Evolutionary conservation across 177 flowering plant species (phyloP).

Genomic region (Vitis hybrid): DNA sequence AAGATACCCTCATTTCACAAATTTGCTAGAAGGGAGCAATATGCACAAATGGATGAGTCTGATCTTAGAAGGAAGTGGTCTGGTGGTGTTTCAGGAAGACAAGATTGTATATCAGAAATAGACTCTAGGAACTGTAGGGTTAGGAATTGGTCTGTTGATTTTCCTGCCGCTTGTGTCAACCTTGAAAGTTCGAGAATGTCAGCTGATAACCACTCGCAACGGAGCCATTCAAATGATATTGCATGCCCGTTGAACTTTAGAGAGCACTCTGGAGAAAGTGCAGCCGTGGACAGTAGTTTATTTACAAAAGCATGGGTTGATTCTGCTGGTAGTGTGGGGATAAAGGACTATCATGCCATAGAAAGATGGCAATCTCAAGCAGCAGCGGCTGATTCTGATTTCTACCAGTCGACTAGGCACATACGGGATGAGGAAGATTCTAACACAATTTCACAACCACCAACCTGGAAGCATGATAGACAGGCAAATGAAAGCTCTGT

Average conservation of each 20-base stretch:
- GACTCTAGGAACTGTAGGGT: constrained; percentile 96
- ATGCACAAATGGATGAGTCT: constrained; percentile 77
- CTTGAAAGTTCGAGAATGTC: constrained; percentile 68
- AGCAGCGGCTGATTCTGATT: constrained; percentile 74
- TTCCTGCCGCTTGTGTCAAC: constrained; percentile 81
- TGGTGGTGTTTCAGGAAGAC: constrained; percentile 74
- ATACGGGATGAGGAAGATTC: constrained; percentile 85
- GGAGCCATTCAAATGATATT: constrained; percentile 75
- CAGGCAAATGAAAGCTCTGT: constrained; percentile 64
- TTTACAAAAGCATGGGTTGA: constrained; percentile 95
- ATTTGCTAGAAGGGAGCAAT: constrained; percentile 93
- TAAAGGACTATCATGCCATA: constrained; percentile 86
- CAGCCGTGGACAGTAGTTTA: constrained; percentile 63
- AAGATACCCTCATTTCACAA: constrained; percentile 99
- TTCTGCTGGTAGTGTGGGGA: constrained; percentile 71
- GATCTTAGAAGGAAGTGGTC: constrained; percentile 69
- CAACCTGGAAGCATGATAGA: constrained; percentile 40
- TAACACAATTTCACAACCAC: constrained; percentile 40
- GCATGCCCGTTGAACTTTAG: constrained; percentile 51
- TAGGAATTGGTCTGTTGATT: constrained; percentile 96
- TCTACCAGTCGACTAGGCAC: constrained; percentile 36
- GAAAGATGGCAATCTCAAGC: constrained; percentile 99
- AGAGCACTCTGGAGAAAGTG: constrained; percentile 97
- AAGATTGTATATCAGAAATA: constrained; percentile 90
- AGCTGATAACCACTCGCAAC: constrained; percentile 71